These are phyloP conservation scores for Warburgia ugandensis DNA, from an alignment of 164 flowering plant species.

Conservation along the genomic window DNA sequence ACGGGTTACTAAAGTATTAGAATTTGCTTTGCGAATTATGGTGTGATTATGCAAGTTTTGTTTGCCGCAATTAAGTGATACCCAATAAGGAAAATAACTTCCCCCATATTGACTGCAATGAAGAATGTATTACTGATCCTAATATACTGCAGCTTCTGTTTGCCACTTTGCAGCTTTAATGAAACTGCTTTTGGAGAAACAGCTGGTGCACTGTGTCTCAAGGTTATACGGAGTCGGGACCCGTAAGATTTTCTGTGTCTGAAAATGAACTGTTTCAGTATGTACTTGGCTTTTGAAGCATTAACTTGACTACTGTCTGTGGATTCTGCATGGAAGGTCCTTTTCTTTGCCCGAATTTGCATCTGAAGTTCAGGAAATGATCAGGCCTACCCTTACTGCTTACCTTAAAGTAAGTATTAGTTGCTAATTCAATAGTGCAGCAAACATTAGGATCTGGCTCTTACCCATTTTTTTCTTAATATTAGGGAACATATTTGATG, in stretches of 20 bases:
- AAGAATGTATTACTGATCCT: too few relatives aligned
- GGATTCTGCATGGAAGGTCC: slow-evolving; percentile 27
- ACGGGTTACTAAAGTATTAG: too few relatives aligned
- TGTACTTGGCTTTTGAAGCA: not conserved
- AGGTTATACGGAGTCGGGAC: slow-evolving; percentile 86
- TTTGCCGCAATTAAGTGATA: too few relatives aligned
- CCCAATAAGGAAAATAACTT: too few relatives aligned
- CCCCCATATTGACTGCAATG: too few relatives aligned
- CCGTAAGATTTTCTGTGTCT: slow-evolving; percentile 46
- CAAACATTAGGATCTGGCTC: too few relatives aligned
- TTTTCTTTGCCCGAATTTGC: slow-evolving; percentile 92
- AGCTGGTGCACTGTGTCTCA: slow-evolving; percentile 60
- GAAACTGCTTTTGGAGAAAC: slow-evolving; percentile 90
- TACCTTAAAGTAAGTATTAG: slow-evolving; percentile 56
- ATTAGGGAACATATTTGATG: too few relatives aligned
- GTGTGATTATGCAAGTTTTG: too few relatives aligned
- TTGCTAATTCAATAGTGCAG: not conserved
- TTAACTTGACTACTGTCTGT: not conserved
- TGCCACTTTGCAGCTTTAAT: slow-evolving; percentile 48
- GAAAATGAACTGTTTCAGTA: not conserved
- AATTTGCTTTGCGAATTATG: too few relatives aligned
- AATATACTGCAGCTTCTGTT: not conserved
- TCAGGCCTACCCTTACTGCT: slow-evolving; percentile 72
- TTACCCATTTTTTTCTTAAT: too few relatives aligned
- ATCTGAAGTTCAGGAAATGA: slow-evolving; percentile 81